Conservation (phyloP, 257 asterid genomes). For the Nicotiana attenuata region DNA sequence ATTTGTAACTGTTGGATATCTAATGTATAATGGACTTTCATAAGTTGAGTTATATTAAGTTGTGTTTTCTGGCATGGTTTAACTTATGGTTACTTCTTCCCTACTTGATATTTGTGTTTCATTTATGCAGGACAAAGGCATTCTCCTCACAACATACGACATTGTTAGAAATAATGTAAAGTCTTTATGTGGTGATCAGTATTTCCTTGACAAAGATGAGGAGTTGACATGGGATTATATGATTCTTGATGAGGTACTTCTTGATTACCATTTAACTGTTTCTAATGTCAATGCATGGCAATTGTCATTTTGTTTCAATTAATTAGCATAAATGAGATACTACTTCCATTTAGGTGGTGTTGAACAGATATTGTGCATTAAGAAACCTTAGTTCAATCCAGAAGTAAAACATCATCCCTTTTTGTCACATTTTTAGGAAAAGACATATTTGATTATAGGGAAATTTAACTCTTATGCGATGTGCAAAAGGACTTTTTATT, state of each 20-base stretch:
- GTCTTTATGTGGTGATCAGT: constrained; percentile 56
- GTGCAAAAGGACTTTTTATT: not conserved
- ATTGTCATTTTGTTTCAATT: not conserved
- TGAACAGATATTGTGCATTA: not conserved
- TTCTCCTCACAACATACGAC: constrained; percentile 89
- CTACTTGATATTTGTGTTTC: constrained; percentile 9
- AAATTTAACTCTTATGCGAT: not conserved
- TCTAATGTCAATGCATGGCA: not conserved
- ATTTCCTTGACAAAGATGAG: constrained; percentile 41
- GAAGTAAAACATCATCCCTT: not conserved
- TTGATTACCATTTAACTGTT: constrained; percentile 4
- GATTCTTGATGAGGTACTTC: constrained; percentile 84
- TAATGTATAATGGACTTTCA: not conserved
- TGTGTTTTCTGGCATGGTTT: not conserved
- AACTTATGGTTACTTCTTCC: constrained; percentile 8
- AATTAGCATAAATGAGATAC: not conserved
- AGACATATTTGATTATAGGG: not conserved
- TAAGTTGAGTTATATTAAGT: not conserved
- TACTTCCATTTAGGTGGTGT: not conserved
- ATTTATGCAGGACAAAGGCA: constrained; percentile 61
- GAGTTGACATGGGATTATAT: constrained; percentile 78
- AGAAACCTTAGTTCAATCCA: not conserved
- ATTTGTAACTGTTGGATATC: not conserved
- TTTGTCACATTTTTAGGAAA: not conserved
- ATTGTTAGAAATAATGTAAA: constrained; percentile 75